Evolutionary conservation across 2,329 filamentous ascomycete genomes (phyloP), one percentile per base, ranked within the genome.

Genomic region (Shiraia sp.): DNA sequence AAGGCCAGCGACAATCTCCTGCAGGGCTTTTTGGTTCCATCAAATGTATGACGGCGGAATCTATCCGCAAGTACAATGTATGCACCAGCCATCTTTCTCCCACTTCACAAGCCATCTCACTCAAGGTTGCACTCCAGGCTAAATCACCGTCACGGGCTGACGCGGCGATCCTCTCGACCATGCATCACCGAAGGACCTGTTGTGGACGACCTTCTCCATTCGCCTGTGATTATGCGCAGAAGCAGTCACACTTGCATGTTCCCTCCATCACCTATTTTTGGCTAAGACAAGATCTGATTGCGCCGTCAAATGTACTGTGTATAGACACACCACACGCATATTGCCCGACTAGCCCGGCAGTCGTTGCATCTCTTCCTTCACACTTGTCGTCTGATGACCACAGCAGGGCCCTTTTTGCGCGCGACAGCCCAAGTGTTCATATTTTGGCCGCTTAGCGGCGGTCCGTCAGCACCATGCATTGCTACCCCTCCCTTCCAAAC

Each of bases 201-300:
- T 22, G 40, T 38, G 24, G 44, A 40, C 27, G 35, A 47, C 44
- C 41, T 47, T 45, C 41, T 47, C 37, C 40, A 38, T 45, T 49
- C 40, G 40, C 45, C 32, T 45, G 43, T 34, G 36, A 41, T 24
- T 37, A 45, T 42, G 41, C 41, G 45, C 49, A 51, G 42, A 49
- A 44, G 40, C 40, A 38, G 42, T 44, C 42, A 47, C 47, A 46
- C 50, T 29, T 54, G 54, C 55, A 53, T 53, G 41, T 28, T 37
- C 28, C 38, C 47, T 49, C 42, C 42, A 45, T 50, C 43, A 47
- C 46, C 51, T 58, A 57, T 56, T 52, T 51, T 51, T 48, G 50
- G 56, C 42, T 46, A 33, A 47, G 45, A 49, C 42, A 44, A 33
- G 54, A 55, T 53, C 49, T 47, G 45, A 55, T 57, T 47, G 47